Conservation (phyloP, 345 rosid species). For the Eutrema heterophyllum region DNA sequence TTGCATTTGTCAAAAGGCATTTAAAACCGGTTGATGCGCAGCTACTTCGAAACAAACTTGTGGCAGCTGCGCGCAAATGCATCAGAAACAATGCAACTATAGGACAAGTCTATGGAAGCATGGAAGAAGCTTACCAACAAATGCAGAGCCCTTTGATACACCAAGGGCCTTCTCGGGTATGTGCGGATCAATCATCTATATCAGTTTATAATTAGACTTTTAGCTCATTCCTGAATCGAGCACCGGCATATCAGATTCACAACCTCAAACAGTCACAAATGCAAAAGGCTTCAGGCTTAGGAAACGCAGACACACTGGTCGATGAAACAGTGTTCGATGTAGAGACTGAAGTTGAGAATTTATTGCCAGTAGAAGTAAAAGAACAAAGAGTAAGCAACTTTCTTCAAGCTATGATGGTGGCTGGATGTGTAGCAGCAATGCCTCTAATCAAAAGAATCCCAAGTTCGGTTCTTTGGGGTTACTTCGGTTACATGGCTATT, state of each 20-base stretch:
- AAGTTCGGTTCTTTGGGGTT: slow-evolving; percentile 92
- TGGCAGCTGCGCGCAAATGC: slow-evolving; percentile 57
- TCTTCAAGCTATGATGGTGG: slow-evolving; percentile 83
- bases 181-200: not conserved
- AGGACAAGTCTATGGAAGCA: slow-evolving; percentile 61
- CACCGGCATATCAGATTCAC: slow-evolving; percentile 25
- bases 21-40: slow-evolving; percentile 22
- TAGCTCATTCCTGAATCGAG: not conserved
- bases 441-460: slow-evolving; percentile 82
- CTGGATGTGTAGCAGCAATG: slow-evolving; percentile 85
- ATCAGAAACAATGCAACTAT: slow-evolving; percentile 51
- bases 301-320: slow-evolving; percentile 44
- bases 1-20: not conserved
- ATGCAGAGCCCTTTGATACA: slow-evolving; percentile 66
- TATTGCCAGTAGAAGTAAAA: slow-evolving; percentile 89
- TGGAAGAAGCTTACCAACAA: slow-evolving; percentile 73
- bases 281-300: slow-evolving; percentile 52
- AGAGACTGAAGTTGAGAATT: slow-evolving; percentile 78
- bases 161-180: slow-evolving; percentile 61
- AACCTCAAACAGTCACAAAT: slow-evolving; percentile 66
- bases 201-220: not conserved
- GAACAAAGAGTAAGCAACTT: slow-evolving; percentile 92
- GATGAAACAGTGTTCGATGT: slow-evolving; percentile 69
- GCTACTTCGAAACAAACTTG: slow-evolving; percentile 65
- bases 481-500: slow-evolving; percentile 91